Evolutionary conservation across 1,139 yeast species (phyloP).

Genomic region (Hanseniaspora uvarum): DNA sequence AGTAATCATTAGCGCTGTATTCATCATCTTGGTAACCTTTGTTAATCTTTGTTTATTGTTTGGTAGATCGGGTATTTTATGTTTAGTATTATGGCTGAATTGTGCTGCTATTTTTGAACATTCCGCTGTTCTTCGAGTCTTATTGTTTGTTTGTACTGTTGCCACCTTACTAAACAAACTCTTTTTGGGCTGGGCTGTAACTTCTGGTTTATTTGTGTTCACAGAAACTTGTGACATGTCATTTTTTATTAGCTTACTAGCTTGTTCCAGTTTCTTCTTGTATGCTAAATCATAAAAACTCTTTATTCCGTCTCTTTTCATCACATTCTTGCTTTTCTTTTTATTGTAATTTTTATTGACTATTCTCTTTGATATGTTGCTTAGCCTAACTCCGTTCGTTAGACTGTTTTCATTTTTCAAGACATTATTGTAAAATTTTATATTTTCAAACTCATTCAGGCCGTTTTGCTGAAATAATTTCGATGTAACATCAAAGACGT

Average conservation of each 20-base stretch:
- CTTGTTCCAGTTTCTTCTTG: conserved; percentile 19
- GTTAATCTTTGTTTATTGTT: not conserved
- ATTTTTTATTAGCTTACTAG: not conserved
- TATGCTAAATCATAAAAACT: conserved; percentile 28
- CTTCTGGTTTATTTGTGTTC: not conserved
- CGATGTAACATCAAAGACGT: conserved; percentile 28
- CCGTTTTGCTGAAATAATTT: conserved; percentile 30
- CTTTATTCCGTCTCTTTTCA: conserved; percentile 30
- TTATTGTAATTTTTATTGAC: conserved; percentile 24
- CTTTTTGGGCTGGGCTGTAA: not conserved
- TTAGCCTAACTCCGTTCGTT: conserved; percentile 30
- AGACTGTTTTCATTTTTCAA: conserved; percentile 24
- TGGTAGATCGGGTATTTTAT: not conserved
- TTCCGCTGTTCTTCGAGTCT: not conserved
- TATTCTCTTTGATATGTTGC: conserved; percentile 30
- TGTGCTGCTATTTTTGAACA: not conserved
- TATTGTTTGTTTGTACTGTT: not conserved
- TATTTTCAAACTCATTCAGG: conserved; percentile 27
- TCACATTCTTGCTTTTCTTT: conserved; percentile 21
- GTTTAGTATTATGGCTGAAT: not conserved
- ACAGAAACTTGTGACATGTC: not conserved
- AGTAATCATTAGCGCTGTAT: conserved; percentile 2
- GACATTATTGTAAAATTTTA: conserved; percentile 27
- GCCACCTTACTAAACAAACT: conserved; percentile 8
- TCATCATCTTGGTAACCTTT: not conserved